These are phyloP conservation scores for Sporodiniella umbellata DNA, from an alignment of 371 early-diverging fungal species.

Conservation along the genomic window DNA sequence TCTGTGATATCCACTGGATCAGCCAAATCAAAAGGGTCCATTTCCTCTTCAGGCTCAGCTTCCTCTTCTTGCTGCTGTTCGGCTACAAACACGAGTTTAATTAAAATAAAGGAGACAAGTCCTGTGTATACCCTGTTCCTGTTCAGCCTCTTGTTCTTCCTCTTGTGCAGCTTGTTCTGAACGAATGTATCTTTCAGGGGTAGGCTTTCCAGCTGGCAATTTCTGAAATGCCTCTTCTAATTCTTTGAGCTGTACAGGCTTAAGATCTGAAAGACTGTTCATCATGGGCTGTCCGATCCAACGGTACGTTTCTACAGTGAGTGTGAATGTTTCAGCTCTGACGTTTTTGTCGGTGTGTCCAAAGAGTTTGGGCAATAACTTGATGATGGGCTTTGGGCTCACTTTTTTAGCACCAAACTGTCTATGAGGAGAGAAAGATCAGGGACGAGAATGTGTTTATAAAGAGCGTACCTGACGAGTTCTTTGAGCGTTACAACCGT, in stretches of 20 bases:
- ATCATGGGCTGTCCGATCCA: conserved; percentile 78
- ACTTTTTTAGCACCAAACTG: conserved; percentile 80
- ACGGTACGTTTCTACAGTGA: conserved; percentile 76
- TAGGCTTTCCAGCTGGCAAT: conserved; percentile 64
- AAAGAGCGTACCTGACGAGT: conserved; percentile 66
- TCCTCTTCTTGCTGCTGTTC: conserved; percentile 17
- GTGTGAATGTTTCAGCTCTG: conserved; percentile 76
- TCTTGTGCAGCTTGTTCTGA: conserved; percentile 68
- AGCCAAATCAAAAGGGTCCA: conserved; percentile 63
- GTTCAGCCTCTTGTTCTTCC: conserved; percentile 39
- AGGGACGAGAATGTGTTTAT: too few species aligned
- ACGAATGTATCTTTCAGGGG: conserved; percentile 70
- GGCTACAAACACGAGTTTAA: neutral
- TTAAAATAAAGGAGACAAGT: too few species aligned
- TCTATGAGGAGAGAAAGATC: too few species aligned
- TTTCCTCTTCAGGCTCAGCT: conserved; percentile 38
- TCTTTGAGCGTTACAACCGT: conserved; percentile 70
- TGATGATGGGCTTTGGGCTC: conserved; percentile 78
- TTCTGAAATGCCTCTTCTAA: conserved; percentile 79
- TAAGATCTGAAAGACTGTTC: conserved; percentile 66
- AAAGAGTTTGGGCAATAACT: conserved; percentile 84
- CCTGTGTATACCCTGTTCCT: conserved; percentile 11
- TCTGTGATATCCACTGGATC: conserved; percentile 89
- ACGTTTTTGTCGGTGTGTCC: conserved; percentile 92
- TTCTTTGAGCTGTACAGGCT: conserved; percentile 89